Base-by-base conservation (phyloP, 306 rosid species). In the Echinosophora koreensis region DNA sequence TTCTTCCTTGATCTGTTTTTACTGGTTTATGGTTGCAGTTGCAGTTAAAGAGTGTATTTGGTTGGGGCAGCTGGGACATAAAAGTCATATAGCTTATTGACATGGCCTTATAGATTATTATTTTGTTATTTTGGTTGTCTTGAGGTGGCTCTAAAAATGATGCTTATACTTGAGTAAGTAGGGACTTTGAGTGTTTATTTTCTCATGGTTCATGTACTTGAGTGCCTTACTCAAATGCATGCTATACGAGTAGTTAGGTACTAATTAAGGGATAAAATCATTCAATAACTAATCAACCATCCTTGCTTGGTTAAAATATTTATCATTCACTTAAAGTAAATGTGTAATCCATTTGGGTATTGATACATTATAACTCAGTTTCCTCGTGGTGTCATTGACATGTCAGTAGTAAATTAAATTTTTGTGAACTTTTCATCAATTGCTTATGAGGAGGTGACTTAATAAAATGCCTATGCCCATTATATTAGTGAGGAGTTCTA, bases 211-310 rank as follows among this genome's bases (percentile, higher is more conserved):
- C 14, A 14, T 58, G 66, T n/a, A 62, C 76, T 77, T 44, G 80
- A 85, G 77, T 85, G 75, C 58, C 81, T 52, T 68, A 66, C 78
- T 72, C 82, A 51, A 47, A 66, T 57, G 68, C 38, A 83, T n/a
- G 8, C 14, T 58, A 74, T 8, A 42, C 4, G 68, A 37, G 71
- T 77, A 63, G 79, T 79, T 18, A 66, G 76, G 60, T 60, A 52
- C 73, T 13, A 52, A 51, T n/a, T n/a, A n/a, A n/a, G n/a, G 61
- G 62, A 49, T 71, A 44, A 50, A 63, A 80, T 55, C 52, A 74
- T 77, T 10, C 16, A 22, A n/a, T 13, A 55, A 76, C 56, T 64
- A 69, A 76, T 49, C 18, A 47, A 42, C 49, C 77, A 76, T 52
- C 55, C 74, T 59, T 50, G 18, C 2, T 22, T 35, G 52, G 68